Base-by-base conservation (phyloP, 306 rosid species). In the Begonia loranthoides region DNA sequence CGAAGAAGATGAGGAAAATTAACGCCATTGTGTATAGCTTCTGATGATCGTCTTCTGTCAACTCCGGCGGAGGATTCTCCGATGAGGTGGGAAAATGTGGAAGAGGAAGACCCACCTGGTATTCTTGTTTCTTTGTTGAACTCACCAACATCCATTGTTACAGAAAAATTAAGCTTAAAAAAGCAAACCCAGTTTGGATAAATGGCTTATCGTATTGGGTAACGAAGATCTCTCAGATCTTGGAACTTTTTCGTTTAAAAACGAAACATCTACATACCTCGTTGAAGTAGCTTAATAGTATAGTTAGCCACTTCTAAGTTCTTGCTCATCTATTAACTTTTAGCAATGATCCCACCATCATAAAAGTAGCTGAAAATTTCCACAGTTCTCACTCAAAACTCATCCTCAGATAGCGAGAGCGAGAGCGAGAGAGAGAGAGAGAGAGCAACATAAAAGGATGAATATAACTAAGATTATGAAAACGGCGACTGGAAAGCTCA, bases 101-200 rank as follows among this genome's bases (percentile, higher is more conserved):
- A 64, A 56, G 53, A 49, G 10, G 51, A 45, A 11, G 71, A 48
- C 17, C 54, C 68, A 1, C 57, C 57, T 52, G 76, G 57, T 49
- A 74, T 51, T 57, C 68, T 66, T 58, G 70, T 64, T 51, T 74
- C 80, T 49, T 52, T 58, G 13, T 74, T 73, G 36, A 64, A 76
- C 0, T 71, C 72, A 51, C 76, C 24, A 48, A 66, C 62, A 58
- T 74, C 76, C 80, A 74, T 74, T 13, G 5, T 4, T 4, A 10
- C 17, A 9, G 34, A 52, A 33, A 28, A 28, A 28, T 28, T 28
- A 28, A 28, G 36, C 36, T 14, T 9, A 15, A 4, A 46, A 57
- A 58, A 4, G 51, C 22, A 13, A 44, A 24, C 13, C 61, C 15
- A 39, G 1, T 17, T 28, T 9, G 45, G 17, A 52, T 28, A 28